These are phyloP conservation scores for Termitomyces sp. DNA, from an alignment of 768 basidiomycete species.

Conservation along the genomic window DNA sequence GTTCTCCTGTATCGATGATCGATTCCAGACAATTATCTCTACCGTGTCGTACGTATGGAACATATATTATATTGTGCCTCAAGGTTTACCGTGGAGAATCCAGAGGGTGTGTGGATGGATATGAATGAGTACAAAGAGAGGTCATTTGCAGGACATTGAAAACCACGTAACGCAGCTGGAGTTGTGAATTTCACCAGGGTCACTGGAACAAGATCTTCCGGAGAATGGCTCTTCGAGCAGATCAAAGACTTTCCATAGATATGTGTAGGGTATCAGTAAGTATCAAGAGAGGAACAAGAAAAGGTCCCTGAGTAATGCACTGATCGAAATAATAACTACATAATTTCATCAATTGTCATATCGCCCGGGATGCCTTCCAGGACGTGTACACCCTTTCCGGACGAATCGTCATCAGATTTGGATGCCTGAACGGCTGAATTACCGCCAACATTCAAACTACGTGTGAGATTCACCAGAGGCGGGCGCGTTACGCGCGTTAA, in stretches of 20 bases:
- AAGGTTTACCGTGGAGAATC: not conserved
- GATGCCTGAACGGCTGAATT: not conserved
- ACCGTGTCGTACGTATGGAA: not conserved
- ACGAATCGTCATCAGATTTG: not conserved
- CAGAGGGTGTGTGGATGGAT: not conserved
- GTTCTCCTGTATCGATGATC: not conserved
- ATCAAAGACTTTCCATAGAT: not conserved
- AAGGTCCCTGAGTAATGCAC: not conserved
- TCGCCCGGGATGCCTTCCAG: conserved; percentile 34
- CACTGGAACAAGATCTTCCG: not conserved
- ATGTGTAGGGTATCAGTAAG: not conserved
- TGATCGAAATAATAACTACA: conserved; percentile 1
- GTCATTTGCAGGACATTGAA: not conserved
- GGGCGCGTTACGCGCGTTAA: conserved; percentile 46
- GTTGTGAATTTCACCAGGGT: not conserved
- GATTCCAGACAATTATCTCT: not conserved
- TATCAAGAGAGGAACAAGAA: no score
- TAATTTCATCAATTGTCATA: conserved; percentile 46
- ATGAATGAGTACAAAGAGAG: no score
- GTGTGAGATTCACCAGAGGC: conserved; percentile 39
- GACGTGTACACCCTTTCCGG: conserved; percentile 6
- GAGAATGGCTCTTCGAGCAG: not conserved
- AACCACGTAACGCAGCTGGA: not conserved
- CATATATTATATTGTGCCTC: no score
- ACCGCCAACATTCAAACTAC: conserved; percentile 25